Evolutionary conservation across 352 stramenopile genomes (phyloP).

Genomic region (Globisporangium sylvaticum): DNA sequence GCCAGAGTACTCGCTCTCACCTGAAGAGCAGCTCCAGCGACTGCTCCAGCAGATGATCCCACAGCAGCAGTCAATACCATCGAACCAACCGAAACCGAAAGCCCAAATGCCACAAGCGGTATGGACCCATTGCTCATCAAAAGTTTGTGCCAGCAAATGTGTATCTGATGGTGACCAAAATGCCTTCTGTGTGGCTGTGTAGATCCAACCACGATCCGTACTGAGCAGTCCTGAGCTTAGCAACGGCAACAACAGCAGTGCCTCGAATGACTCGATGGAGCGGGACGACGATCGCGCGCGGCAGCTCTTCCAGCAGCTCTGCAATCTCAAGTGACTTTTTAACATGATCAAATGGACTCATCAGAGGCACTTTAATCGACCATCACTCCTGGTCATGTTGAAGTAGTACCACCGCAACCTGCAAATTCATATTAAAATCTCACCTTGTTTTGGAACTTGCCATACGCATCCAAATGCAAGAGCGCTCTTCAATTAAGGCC

Average conservation of each 20-base stretch:
- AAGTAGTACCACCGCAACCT: constrained; percentile 2
- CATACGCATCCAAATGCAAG: constrained; percentile 1
- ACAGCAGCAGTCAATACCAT: constrained; percentile 6
- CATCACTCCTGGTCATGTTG: constrained; percentile 11
- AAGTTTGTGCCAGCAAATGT: not conserved
- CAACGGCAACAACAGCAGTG: not conserved
- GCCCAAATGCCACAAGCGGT: not conserved
- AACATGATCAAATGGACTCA: not conserved
- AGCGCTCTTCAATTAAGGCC: constrained; percentile 1
- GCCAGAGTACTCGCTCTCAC: constrained; percentile 13
- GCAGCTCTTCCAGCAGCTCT: constrained; percentile 69
- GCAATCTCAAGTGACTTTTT: constrained; percentile 19
- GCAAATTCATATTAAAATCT: not conserved
- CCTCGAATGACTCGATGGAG: constrained; percentile 7
- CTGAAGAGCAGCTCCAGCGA: constrained; percentile 51
- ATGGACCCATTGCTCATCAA: not conserved
- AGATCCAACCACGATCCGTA: not conserved
- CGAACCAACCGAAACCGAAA: not conserved
- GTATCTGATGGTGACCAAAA: not conserved
- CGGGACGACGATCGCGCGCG: constrained; percentile 58
- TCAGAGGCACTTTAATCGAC: not conserved
- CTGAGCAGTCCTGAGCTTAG: not conserved
- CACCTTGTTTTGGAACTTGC: constrained; percentile 4
- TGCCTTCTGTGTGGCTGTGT: not conserved
- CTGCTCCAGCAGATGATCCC: constrained; percentile 48